Conservation (phyloP, 129 eudicot species). For the Artemisia tridentata region DNA sequence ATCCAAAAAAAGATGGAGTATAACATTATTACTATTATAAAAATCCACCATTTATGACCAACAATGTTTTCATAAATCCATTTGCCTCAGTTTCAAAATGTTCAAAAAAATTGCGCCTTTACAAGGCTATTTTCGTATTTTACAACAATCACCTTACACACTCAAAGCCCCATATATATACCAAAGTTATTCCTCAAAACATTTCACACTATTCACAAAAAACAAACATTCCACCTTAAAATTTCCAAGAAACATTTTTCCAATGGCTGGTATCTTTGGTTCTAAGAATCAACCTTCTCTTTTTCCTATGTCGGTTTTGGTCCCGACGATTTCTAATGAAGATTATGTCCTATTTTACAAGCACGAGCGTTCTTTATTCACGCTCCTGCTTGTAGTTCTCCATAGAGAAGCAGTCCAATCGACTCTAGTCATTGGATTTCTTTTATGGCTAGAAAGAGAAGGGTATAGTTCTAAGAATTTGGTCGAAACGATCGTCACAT, state of each 20-base stretch:
- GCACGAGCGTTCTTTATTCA: constrained; percentile 40
- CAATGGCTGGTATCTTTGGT: constrained; percentile 1
- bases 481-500: constrained; percentile 13
- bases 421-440: constrained; percentile 40
- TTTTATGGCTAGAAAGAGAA: constrained; percentile 49
- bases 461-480: constrained; percentile 8
- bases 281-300: constrained; percentile 8
- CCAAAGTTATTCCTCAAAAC: background rate
- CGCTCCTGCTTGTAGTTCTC: constrained; percentile 23
- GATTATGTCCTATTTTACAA: constrained; percentile 42
- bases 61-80: no score
- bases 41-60: no score
- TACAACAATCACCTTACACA: no score
- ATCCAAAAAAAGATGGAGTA: no score
- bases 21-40: no score
- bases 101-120: no score
- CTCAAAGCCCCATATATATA: no score
- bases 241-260: background rate
- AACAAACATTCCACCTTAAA: background rate
- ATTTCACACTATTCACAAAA: background rate
- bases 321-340: constrained; percentile 19
- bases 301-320: background rate
- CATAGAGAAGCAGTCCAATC: constrained; percentile 40
- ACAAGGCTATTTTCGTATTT: no score
- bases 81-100: no score